Evolutionary conservation across 257 asterid genomes (phyloP).

Genomic region (Ocimum tenuiflorum): DNA sequence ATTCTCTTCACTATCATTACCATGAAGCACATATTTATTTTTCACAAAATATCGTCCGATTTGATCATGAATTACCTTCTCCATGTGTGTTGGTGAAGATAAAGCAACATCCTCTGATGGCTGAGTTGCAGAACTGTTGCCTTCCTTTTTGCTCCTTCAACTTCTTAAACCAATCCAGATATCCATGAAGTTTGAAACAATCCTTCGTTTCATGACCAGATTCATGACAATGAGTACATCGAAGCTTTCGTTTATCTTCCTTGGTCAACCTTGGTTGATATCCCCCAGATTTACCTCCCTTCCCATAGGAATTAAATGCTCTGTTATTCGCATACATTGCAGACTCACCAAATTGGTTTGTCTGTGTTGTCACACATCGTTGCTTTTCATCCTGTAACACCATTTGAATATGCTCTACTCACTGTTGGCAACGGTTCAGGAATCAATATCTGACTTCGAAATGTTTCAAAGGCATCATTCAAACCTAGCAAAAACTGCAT

Average conservation of each 20-base stretch:
- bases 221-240: neutral
- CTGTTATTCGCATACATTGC: neutral
- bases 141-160: neutral
- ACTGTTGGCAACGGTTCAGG: neutral
- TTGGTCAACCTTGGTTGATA: neutral
- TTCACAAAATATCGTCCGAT: no score
- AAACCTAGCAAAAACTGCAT: neutral
- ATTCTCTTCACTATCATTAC: no score
- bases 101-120: no score
- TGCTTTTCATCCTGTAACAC: neutral
- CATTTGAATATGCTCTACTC: neutral
- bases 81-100: no score
- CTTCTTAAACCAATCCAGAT: neutral
- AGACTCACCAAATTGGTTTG: neutral
- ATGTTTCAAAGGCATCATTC: neutral
- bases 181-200: neutral
- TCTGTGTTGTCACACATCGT: no score
- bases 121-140: neutral
- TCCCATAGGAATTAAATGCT: neutral
- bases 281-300: neutral
- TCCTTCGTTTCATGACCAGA: neutral
- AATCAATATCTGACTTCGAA: neutral
- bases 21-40: no score
- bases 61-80: neutral
- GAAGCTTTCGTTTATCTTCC: neutral